Percentiles rank a stretch among this genome's conserved stretches.
These are phyloP conservation scores for Naganishia sp. DNA, from an alignment of 1,284 basidiomycete genomes.

Conservation along the genomic window DNA sequence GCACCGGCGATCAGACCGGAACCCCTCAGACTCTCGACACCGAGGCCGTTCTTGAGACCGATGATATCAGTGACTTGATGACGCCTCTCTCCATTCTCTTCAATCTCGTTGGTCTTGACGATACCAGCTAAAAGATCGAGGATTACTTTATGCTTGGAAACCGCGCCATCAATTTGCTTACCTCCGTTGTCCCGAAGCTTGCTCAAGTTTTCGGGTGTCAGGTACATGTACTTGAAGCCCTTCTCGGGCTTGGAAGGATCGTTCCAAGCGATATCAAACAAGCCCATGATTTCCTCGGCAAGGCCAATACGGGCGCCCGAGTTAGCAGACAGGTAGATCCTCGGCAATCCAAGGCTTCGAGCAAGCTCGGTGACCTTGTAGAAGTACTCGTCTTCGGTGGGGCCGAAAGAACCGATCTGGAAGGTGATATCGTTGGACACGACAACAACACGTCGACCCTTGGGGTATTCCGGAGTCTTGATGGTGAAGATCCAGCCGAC, in stretches of 20 bases:
- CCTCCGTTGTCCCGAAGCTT: constrained; percentile 76
- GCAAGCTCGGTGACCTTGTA: constrained; percentile 93
- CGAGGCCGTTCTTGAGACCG: constrained; percentile 93
- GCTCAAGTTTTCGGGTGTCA: constrained; percentile 80
- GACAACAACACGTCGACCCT: constrained; percentile 82
- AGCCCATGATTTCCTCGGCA: constrained; percentile 84
- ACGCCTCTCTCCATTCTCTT: constrained; percentile 80
- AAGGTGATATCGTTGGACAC: constrained; percentile 99
- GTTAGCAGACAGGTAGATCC: constrained; percentile 97
- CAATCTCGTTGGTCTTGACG: constrained; percentile 79
- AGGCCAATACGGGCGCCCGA: constrained; percentile 96
- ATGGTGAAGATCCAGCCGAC: constrained; percentile 96
- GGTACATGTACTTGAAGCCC: constrained; percentile 94
- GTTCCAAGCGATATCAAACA: constrained; percentile 93
- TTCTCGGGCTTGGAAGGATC: constrained; percentile 81
- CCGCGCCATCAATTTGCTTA: not conserved
- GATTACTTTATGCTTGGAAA: too few species aligned
- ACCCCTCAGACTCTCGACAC: constrained; percentile 93
- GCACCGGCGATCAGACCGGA: constrained; percentile 99
- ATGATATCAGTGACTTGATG: constrained; percentile 97
- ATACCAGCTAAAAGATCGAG: constrained; percentile 59
- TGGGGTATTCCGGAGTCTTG: constrained; percentile 88
- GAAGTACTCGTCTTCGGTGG: constrained; percentile 94
- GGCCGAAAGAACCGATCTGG: constrained; percentile 98
- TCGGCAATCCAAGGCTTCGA: constrained; percentile 80